Evolutionary conservation across 495 filamentous ascomycete genomes (phyloP).

Genomic region (Parmelia sp.): DNA sequence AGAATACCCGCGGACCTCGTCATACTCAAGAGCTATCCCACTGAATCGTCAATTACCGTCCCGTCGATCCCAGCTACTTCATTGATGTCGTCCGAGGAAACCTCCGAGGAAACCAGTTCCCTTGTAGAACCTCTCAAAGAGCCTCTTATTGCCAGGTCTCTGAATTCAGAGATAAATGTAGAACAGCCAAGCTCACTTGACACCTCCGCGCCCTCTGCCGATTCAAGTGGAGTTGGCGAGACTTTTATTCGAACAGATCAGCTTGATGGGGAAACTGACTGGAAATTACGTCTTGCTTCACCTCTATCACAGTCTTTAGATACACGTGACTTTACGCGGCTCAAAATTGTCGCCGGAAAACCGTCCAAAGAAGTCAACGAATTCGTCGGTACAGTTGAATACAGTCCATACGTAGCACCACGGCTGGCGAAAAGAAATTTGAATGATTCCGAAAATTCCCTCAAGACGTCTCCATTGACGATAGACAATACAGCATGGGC

Average conservation of each 20-base stretch:
- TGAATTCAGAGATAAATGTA: neutral
- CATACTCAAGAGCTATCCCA: constrained; percentile 74
- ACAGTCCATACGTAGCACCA: constrained; percentile 35
- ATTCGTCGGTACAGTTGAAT: constrained; percentile 78
- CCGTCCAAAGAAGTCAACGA: constrained; percentile 91
- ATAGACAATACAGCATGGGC: constrained; percentile 99
- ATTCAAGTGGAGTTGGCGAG: constrained; percentile 56
- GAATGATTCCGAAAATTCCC: constrained; percentile 5
- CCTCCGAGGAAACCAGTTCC: constrained; percentile 10
- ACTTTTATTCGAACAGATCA: constrained; percentile 98
- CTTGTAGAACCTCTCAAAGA: constrained; percentile 13
- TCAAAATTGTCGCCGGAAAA: constrained; percentile 75
- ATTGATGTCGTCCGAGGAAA: constrained; percentile 3
- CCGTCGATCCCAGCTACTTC: constrained; percentile 15
- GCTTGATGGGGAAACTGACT: constrained; percentile 96
- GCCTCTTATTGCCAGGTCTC: neutral
- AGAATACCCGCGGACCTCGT: constrained; percentile 91
- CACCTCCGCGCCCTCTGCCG: constrained; percentile 16
- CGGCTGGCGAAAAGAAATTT: constrained; percentile 27
- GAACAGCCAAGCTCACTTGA: constrained; percentile 7
- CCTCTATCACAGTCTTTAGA: constrained; percentile 70
- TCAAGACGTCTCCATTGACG: constrained; percentile 63
- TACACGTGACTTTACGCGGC: constrained; percentile 59
- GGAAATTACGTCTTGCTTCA: constrained; percentile 90
- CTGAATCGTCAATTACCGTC: constrained; percentile 44